A percentile compares a stretch with the other conserved stretches of the same genome.
phyloP scores from a whole-genome alignment of 2,329 filamentous ascomycete species.

The Colletotrichum sp. region DNA sequence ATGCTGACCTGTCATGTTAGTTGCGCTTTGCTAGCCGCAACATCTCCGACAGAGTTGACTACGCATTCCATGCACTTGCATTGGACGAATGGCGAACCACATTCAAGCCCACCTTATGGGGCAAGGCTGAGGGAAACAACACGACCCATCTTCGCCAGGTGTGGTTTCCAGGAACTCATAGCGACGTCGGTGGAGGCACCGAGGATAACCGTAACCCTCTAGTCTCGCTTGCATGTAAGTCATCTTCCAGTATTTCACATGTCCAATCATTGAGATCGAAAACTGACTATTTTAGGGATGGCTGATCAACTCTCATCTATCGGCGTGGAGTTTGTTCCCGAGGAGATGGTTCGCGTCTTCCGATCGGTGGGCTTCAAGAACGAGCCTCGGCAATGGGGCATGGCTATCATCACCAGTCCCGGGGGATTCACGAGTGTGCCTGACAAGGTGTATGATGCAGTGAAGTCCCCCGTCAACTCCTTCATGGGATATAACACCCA shows the following conservation, averaged over 20 bases:
- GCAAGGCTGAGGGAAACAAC: conserved; percentile 6
- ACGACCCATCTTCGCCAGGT: conserved; percentile 26
- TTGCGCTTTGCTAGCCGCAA: conserved; percentile 19
- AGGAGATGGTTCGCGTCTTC: conserved; percentile 25
- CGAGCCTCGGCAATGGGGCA: conserved; percentile 21
- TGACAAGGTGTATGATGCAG: neutral
- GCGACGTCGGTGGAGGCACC: conserved; percentile 66
- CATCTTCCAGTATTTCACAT: neutral
- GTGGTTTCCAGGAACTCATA: conserved; percentile 66
- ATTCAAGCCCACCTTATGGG: conserved; percentile 35
- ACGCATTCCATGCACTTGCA: conserved; percentile 61
- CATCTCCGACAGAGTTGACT: conserved; percentile 41
- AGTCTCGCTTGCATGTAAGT: conserved; percentile 26
- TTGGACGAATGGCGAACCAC: conserved; percentile 53
- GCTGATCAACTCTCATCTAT: conserved; percentile 27
- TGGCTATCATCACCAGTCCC: conserved; percentile 25
- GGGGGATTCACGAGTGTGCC: neutral
- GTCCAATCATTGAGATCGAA: accelerated
- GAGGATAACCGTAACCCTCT: conserved; percentile 26
- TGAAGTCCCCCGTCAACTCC: neutral
- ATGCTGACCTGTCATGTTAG: neutral
- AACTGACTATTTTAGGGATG: conserved; percentile 19
- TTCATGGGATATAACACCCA: neutral
- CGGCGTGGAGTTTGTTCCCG: conserved; percentile 26
- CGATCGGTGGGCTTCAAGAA: conserved; percentile 5